Conservation (phyloP, 805 yeast genomes). For the Blastobotrys peoriensis region DNA sequence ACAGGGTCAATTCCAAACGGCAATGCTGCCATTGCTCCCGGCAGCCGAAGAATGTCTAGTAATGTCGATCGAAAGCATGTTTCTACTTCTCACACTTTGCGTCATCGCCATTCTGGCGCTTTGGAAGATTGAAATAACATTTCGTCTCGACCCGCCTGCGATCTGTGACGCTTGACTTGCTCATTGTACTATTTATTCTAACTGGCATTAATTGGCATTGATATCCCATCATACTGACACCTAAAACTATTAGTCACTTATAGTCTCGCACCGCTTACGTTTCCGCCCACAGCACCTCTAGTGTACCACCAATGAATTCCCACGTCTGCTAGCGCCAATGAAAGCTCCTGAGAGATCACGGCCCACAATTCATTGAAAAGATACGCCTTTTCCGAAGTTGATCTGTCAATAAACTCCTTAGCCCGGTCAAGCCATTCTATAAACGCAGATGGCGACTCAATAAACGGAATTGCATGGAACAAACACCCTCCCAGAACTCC, state of each 20-base stretch:
- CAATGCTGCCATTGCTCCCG: background rate
- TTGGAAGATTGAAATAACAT: background rate
- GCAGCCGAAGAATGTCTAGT: background rate
- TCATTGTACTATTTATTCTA: no score
- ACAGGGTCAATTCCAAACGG: background rate
- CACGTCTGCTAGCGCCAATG: slow-evolving; percentile 28
- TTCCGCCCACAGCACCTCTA: background rate
- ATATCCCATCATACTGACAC: no score
- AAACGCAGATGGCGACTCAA: slow-evolving; percentile 37
- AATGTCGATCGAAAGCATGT: background rate
- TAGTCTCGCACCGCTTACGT: background rate
- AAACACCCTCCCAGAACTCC: slow-evolving; percentile 45
- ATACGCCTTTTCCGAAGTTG: slow-evolving; percentile 32
- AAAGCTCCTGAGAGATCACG: slow-evolving; percentile 50
- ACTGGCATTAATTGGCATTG: no score
- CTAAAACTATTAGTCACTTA: no score
- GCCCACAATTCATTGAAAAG: slow-evolving; percentile 46
- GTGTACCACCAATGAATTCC: slow-evolving; percentile 30
- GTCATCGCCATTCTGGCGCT: background rate
- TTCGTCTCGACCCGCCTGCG: background rate
- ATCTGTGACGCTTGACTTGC: background rate
- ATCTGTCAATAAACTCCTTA: slow-evolving; percentile 26
- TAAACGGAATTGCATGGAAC: slow-evolving; percentile 47
- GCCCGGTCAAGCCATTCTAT: slow-evolving; percentile 44
- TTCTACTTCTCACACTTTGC: background rate